Conservation (phyloP, 2,329 filamentous ascomycete species). For the Apiospora rasikravindrae region DNA sequence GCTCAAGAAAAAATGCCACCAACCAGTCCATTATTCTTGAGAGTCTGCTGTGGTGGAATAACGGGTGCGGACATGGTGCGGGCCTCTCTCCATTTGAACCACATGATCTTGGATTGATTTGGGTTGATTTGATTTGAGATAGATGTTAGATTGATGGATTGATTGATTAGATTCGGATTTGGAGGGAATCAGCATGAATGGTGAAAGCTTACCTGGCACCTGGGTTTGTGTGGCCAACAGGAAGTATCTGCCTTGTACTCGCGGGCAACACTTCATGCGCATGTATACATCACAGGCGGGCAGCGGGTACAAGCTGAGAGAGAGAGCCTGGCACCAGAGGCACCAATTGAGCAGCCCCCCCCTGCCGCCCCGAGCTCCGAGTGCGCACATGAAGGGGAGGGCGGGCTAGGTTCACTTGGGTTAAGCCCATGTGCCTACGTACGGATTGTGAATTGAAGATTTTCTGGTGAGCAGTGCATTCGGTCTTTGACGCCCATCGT, state of each 20-base stretch:
- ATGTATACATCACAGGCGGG: neutral
- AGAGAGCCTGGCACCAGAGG: no score
- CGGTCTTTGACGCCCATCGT: neutral
- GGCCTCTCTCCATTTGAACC: neutral
- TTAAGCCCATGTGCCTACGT: neutral
- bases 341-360: neutral
- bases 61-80: neutral
- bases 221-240: neutral
- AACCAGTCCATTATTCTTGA: no score
- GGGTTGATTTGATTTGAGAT: no score
- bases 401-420: neutral
- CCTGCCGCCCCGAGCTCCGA: constrained; percentile 9
- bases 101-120: neutral
- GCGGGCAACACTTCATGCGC: no score
- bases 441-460: constrained; percentile 2
- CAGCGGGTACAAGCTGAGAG: neutral
- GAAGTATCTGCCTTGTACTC: neutral
- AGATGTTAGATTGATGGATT: neutral
- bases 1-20: no score
- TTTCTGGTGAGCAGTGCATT: constrained; percentile 16
- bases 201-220: neutral
- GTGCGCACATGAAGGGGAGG: neutral
- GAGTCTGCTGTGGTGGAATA: neutral
- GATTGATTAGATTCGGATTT: constrained; percentile 11
- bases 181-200: neutral